Percentiles rank a stretch among this genome's conserved stretches.
Evolutionary conservation across 495 filamentous ascomycete genomes (phyloP).

Genomic region (Aspergillus incahuasiensis): DNA sequence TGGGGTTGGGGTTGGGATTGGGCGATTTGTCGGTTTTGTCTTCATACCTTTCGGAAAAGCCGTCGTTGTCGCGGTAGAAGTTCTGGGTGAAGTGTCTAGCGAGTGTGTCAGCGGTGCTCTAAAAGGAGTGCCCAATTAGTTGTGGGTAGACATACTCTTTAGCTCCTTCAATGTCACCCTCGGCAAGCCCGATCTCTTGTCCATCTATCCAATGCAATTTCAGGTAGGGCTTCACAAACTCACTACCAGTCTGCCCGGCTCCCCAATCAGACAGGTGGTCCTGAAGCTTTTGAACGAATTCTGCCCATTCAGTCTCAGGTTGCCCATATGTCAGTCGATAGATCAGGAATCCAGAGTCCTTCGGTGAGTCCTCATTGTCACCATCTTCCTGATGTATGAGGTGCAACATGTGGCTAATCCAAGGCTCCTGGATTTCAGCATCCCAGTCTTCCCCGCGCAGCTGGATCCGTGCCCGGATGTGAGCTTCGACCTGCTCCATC

Average conservation of each 20-base stretch:
- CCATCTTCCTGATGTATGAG: not conserved
- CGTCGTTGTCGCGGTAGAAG: no score
- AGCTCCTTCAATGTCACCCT: conserved; percentile 27
- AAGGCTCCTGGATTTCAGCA: conserved; percentile 18
- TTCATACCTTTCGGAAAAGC: no score
- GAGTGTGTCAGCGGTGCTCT: not conserved
- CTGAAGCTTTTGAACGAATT: conserved; percentile 23
- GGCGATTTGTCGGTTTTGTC: no score
- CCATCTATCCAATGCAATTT: conserved; percentile 35
- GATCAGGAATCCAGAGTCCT: conserved; percentile 29
- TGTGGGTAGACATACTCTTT: conserved; percentile 15
- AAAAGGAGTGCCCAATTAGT: not conserved
- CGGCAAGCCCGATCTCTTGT: conserved; percentile 20
- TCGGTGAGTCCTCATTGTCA: no score
- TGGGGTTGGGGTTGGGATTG: no score
- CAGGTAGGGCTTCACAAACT: conserved; percentile 20
- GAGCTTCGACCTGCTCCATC: conserved; percentile 14
- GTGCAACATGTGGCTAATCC: conserved; percentile 13
- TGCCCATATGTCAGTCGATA: conserved; percentile 30
- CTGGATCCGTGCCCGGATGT: conserved; percentile 16
- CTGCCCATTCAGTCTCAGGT: conserved; percentile 24
- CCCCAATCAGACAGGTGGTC: conserved; percentile 25
- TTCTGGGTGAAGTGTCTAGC: conserved; percentile 11
- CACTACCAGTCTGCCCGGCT: conserved; percentile 21
- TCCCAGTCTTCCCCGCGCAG: conserved; percentile 17